phyloP scores from a whole-genome alignment of 495 filamentous ascomycete species.

The Aspergillus carlsbadensis region DNA sequence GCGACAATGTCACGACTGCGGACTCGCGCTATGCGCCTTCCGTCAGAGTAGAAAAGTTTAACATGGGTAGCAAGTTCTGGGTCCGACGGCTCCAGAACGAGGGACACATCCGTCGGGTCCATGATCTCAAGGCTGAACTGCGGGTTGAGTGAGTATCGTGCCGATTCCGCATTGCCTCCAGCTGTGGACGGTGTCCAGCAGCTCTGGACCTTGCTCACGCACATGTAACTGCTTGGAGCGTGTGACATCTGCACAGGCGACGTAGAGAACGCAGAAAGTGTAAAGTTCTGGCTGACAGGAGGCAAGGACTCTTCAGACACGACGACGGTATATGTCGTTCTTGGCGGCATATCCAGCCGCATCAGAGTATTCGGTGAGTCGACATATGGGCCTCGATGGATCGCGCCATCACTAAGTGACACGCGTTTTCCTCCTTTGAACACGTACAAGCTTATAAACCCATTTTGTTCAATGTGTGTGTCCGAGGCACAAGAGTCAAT shows the following conservation, averaged over 20 bases:
- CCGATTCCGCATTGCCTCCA: constrained; percentile 76
- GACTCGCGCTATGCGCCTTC: constrained; percentile 65
- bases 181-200: constrained; percentile 77
- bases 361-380: constrained; percentile 92
- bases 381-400: constrained; percentile 77
- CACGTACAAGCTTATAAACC: constrained; percentile 84
- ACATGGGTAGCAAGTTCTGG: constrained; percentile 73
- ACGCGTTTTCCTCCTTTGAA: constrained; percentile 75
- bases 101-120: constrained; percentile 55
- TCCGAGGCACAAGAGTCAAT: constrained; percentile 13
- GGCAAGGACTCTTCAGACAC: constrained; percentile 76
- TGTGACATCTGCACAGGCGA: constrained; percentile 55
- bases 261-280: constrained; percentile 75
- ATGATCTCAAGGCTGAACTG: constrained; percentile 71
- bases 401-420: constrained; percentile 63
- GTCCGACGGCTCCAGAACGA: constrained; percentile 74
- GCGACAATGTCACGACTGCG: constrained; percentile 73
- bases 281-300: constrained; percentile 70
- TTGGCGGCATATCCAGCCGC: constrained; percentile 61
- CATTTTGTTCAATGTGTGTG: constrained; percentile 46
- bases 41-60: constrained; percentile 75
- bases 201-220: constrained; percentile 52
- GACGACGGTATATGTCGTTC: constrained; percentile 70
- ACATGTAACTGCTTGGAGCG: constrained; percentile 57
- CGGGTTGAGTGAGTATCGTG: constrained; percentile 77